Base-by-base conservation (phyloP, 352 stramenopile genomes). In the Globisporangium viniferum region DNA sequence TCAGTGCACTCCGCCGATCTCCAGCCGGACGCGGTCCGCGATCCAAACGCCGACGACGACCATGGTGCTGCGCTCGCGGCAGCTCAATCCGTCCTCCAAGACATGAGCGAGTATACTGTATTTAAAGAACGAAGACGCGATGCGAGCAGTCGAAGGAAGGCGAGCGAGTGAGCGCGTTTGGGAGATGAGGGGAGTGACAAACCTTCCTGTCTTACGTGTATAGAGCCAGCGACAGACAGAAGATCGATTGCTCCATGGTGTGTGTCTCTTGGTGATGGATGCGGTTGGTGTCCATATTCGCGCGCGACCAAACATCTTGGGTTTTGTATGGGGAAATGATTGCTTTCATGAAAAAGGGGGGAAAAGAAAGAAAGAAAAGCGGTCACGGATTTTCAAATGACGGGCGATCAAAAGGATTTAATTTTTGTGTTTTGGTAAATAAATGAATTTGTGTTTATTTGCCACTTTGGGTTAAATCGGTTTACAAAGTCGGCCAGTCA, bases 1-100 rank as follows among this genome's bases (percentile, higher is more conserved):
- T 7, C 62, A 75, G 59, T 83, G 71, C 7, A 79, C 70, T 8
- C 73, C 78, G 18, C 75, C 73, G 54, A 76, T 73, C 27, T 69
- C 57, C 12, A 58, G 73, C n/a, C 65, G 78, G 39, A 74, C 76
- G 39, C 70, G 75, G 31, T 69, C 72, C 20, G 81, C 77, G 14
- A 73, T 84, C 71, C 75, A 83, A 64, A 87, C 77, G 29, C 78
- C 75, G 55, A 84, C 61, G 36, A 71, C 63, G 18, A 73, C 67
- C 39, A 87, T 88, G 80, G 80, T 88, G 71, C 75, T 88, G 59
- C 79, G 80, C 41, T 88, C 80, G 56, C 80, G 80, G 62, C 78
- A 84, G 60, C 71, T 88, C 3, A 84, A 86, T 59, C 78, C 76
- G 61, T 81, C 68, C 64, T 81, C 69, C 59, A 66, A 76, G 53